phyloP scores from a whole-genome alignment of 306 rosid genomes.

The Gastrolobium villosum region DNA sequence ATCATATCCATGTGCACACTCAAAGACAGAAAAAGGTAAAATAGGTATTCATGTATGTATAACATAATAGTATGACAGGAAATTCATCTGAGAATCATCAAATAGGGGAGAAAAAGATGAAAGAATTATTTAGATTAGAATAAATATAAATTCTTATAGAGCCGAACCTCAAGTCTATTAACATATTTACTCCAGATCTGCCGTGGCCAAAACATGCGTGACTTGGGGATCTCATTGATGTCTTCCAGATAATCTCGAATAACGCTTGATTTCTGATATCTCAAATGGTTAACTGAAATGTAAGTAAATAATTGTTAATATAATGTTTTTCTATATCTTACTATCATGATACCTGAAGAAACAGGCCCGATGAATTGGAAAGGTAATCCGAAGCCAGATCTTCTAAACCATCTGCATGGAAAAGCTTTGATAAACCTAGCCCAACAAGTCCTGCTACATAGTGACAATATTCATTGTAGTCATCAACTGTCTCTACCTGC shows the following conservation, averaged over 20 bases:
- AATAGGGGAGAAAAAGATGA: conserved; percentile 17
- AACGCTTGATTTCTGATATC: conserved; percentile 89
- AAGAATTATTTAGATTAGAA: conserved; percentile 6
- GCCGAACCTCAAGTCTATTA: conserved; percentile 86
- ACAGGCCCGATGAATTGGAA: conserved; percentile 98
- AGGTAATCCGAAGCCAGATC: conserved; percentile 72
- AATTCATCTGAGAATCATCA: conserved; percentile 28
- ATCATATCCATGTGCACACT: conserved; percentile 17
- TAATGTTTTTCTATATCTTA: conserved; percentile 33
- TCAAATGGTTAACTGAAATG: conserved; percentile 45
- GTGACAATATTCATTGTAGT: conserved; percentile 96
- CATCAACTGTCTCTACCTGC: conserved; percentile 92
- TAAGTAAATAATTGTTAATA: conserved; percentile 37
- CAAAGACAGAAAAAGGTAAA: background rate
- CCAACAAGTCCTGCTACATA: conserved; percentile 99
- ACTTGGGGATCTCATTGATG: conserved; percentile 97
- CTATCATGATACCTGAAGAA: conserved; percentile 86
- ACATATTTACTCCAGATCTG: conserved; percentile 97
- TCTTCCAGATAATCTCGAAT: conserved; percentile 98
- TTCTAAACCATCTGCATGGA: conserved; percentile 81
- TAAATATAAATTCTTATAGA: conserved; percentile 43
- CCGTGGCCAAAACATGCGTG: conserved; percentile 99
- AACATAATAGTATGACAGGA: conserved; percentile 2
- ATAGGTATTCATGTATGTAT: conserved; percentile 8
- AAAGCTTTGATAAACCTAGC: conserved; percentile 94